Percentiles rank a stretch among this genome's conserved stretches.
These are phyloP conservation scores for Lithospermum erythrorhizon DNA, from an alignment of 257 asterid genomes.

Conservation along the genomic window DNA sequence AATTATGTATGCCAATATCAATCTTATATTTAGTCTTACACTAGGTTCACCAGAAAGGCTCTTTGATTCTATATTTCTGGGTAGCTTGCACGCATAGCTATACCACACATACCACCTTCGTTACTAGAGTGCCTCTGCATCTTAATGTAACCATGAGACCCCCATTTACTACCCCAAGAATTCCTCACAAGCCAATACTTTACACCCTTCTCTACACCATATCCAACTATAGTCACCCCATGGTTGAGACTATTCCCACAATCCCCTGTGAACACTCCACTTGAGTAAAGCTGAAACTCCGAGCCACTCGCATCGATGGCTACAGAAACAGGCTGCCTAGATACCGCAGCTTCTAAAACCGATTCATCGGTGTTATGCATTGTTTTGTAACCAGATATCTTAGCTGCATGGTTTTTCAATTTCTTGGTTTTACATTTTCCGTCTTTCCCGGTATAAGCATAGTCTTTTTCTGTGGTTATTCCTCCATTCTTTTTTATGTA, in stretches of 20 bases:
- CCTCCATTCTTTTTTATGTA: conserved; percentile 41
- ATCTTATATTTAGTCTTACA: too few relatives aligned
- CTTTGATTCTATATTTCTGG: conserved; percentile 28
- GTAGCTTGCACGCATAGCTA: conserved; percentile 40
- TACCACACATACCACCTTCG: conserved; percentile 37
- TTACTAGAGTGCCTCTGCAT: conserved; percentile 21
- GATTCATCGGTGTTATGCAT: conserved; percentile 28
- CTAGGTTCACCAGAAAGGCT: conserved; percentile 1
- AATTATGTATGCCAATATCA: too few relatives aligned
- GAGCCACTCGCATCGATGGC: conserved; percentile 40
- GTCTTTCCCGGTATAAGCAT: conserved; percentile 36
- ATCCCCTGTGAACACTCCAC: conserved; percentile 35
- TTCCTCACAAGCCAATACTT: conserved; percentile 62
- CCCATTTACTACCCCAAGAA: conserved; percentile 65
- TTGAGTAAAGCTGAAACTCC: conserved; percentile 38
- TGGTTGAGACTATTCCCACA: conserved; percentile 39
- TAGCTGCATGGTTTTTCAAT: conserved; percentile 21
- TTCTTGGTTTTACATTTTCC: conserved; percentile 19
- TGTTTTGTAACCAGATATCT: conserved; percentile 29
- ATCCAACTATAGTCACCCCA: conserved; percentile 47
- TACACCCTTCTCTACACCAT: conserved; percentile 27
- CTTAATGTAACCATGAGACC: conserved; percentile 48
- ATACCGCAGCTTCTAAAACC: conserved; percentile 36
- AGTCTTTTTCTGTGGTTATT: conserved; percentile 27
- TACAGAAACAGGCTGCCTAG: conserved; percentile 54